Evolutionary conservation across 169 alveolate species (phyloP).

Genomic region (Plasmodium inui): DNA sequence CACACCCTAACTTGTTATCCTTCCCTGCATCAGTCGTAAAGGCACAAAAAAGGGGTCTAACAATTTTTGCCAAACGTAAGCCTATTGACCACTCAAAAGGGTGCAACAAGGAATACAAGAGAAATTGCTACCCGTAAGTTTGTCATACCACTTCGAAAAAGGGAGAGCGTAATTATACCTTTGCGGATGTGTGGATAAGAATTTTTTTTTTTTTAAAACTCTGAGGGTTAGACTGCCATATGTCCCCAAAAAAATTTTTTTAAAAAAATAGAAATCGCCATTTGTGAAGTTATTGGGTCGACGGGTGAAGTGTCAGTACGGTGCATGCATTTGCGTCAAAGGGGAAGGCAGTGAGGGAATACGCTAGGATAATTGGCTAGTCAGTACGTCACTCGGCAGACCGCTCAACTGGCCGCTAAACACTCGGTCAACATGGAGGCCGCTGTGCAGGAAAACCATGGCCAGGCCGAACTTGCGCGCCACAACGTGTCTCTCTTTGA

Average conservation of each 20-base stretch:
- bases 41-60: neutral
- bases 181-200: neutral
- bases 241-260: no score
- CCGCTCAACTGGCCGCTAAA: neutral
- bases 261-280: neutral
- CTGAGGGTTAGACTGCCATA: no score
- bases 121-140: neutral
- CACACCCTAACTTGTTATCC: neutral
- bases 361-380: neutral
- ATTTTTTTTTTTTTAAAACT: no score
- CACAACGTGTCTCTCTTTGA: slow-evolving; percentile 28
- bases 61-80: neutral
- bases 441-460: neutral
- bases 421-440: neutral
- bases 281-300: neutral
- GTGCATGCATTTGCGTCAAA: neutral
- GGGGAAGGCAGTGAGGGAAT: neutral
- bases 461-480: neutral
- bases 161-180: neutral
- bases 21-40: neutral
- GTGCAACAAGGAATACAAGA: neutral
- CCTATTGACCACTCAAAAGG: neutral
- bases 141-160: neutral
- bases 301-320: neutral
- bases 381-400: neutral